Conservation (phyloP, 495 filamentous ascomycete species). For the Thermothielavioides terrestris region DNA sequence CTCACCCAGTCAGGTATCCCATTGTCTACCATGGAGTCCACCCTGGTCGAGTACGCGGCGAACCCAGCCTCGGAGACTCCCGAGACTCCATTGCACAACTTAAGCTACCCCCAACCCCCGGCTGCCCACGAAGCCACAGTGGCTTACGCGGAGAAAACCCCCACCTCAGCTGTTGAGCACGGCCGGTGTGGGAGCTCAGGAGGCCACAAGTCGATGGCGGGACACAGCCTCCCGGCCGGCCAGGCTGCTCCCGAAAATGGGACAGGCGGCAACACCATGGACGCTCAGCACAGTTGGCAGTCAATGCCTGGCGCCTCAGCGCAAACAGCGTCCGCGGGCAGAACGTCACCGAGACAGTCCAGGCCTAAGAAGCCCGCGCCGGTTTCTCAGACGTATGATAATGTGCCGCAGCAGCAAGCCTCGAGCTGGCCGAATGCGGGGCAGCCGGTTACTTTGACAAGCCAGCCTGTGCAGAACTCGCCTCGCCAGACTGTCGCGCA, state of each 20-base stretch:
- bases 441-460: constrained; percentile 6
- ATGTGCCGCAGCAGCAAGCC: constrained; percentile 14
- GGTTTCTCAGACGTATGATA: constrained; percentile 14
- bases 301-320: constrained; percentile 5
- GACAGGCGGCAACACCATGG: neutral
- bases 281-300: constrained; percentile 11
- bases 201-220: neutral
- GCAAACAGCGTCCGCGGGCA: neutral
- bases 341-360: constrained; percentile 15
- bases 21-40: constrained; percentile 5
- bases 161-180: neutral
- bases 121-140: neutral
- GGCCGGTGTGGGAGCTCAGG: neutral
- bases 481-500: constrained; percentile 15
- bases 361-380: constrained; percentile 10
- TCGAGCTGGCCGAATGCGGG: constrained; percentile 12
- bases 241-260: neutral
- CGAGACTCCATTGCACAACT: constrained; percentile 7
- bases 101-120: constrained; percentile 3
- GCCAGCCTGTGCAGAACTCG: constrained; percentile 10
- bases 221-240: constrained; percentile 4
- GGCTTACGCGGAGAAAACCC: constrained; percentile 1
- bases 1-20: neutral
- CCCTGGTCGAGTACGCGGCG: constrained; percentile 6
- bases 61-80: constrained; percentile 3